Conservation (phyloP, 495 filamentous ascomycete genomes). For the Podospora australis region DNA sequence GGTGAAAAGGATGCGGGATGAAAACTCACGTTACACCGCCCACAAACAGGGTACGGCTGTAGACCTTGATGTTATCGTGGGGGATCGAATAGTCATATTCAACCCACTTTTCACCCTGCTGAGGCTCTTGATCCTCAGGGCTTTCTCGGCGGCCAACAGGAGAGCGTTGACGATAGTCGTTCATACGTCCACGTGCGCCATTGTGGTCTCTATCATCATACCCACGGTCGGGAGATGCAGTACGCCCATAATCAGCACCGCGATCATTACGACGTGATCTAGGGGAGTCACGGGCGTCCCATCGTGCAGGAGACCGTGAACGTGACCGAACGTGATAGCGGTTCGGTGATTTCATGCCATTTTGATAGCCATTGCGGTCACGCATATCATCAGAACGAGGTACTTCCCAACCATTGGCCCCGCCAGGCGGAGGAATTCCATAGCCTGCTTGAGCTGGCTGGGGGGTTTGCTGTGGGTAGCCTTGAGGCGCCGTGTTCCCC, state of each 20-base stretch:
- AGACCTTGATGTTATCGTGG: constrained; percentile 75
- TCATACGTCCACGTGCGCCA: constrained; percentile 51
- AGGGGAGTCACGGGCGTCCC: constrained; percentile 46
- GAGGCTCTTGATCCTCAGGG: constrained; percentile 38
- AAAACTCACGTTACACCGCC: constrained; percentile 82
- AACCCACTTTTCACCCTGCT: constrained; percentile 59
- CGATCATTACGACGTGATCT: constrained; percentile 35
- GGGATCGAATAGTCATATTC: constrained; percentile 71
- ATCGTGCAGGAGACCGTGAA: constrained; percentile 62
- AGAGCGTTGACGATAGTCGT: constrained; percentile 80
- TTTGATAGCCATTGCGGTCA: constrained; percentile 53
- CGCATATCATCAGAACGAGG: constrained; percentile 46
- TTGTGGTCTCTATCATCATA: constrained; percentile 57
- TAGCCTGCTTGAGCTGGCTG: constrained; percentile 23
- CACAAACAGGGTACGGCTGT: constrained; percentile 93
- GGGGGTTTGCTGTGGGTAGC: constrained; percentile 13
- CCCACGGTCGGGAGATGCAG: constrained; percentile 47
- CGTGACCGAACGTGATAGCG: constrained; percentile 68
- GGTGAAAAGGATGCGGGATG: background rate
- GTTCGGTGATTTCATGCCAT: constrained; percentile 45
- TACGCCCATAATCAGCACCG: constrained; percentile 35
- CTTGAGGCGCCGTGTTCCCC: background rate
- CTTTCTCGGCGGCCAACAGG: constrained; percentile 59
- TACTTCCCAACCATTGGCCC: constrained; percentile 30
- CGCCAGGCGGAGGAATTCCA: constrained; percentile 22